Percentiles rank a stretch among this genome's conserved stretches.
Evolutionary conservation across 495 filamentous ascomycete species (phyloP).

Genomic region (Aspergillus carlsbadensis): DNA sequence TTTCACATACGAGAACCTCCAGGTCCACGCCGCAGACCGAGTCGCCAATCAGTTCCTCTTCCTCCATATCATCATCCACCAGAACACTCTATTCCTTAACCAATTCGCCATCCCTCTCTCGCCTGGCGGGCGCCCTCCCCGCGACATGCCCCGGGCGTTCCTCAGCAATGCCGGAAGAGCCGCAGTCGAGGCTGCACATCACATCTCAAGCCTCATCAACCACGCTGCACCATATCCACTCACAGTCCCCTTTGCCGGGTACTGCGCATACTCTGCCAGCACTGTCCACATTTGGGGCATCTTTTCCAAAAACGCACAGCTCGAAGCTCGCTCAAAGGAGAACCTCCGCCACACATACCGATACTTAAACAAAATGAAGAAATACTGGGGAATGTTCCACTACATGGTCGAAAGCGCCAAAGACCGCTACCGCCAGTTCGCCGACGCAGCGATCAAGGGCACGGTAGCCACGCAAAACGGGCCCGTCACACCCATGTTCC

Average conservation of each 20-base stretch:
- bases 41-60: constrained; percentile 94
- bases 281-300: constrained; percentile 91
- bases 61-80: constrained; percentile 83
- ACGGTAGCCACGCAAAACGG: constrained; percentile 50
- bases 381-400: constrained; percentile 97
- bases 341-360: constrained; percentile 87
- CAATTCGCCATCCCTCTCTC: constrained; percentile 78
- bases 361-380: constrained; percentile 92
- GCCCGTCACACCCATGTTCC: constrained; percentile 64
- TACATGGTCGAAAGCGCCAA: constrained; percentile 93
- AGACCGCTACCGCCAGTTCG: constrained; percentile 81
- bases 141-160: constrained; percentile 78
- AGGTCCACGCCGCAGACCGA: constrained; percentile 77
- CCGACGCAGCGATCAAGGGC: constrained; percentile 64
- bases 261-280: constrained; percentile 89
- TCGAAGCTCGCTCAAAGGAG: constrained; percentile 76
- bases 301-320: constrained; percentile 74
- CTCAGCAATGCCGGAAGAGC: constrained; percentile 70
- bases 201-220: constrained; percentile 80
- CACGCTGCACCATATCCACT: constrained; percentile 77
- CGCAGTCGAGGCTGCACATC: constrained; percentile 84
- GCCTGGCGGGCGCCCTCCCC: constrained; percentile 62
- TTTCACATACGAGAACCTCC: constrained; percentile 80
- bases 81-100: constrained; percentile 88
- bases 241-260: constrained; percentile 88